phyloP scores from a whole-genome alignment of 805 yeast species.

The Ogataea populi-albae region DNA sequence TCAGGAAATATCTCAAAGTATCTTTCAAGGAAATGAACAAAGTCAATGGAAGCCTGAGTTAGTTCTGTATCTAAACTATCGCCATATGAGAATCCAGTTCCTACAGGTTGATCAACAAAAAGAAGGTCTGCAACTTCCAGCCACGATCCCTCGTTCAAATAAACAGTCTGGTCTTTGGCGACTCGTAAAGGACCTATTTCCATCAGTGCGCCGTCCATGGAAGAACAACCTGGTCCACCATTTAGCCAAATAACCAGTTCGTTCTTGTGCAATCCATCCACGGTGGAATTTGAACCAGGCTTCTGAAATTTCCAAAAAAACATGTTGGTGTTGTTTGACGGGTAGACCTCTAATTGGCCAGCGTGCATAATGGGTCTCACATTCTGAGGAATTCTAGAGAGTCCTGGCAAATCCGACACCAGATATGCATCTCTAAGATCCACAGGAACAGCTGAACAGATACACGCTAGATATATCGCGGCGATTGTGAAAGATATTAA shows the following conservation, averaged over 20 bases:
- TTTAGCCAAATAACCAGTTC: constrained; percentile 82
- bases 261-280: constrained; percentile 14
- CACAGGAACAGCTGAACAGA: too few species aligned
- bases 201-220: constrained; percentile 94
- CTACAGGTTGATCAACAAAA: constrained; percentile 92
- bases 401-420: constrained; percentile 29
- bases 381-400: constrained; percentile 16
- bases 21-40: constrained; percentile 60
- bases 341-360: constrained; percentile 60
- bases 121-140: constrained; percentile 71
- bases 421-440: constrained; percentile 9
- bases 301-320: constrained; percentile 73
- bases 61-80: constrained; percentile 54
- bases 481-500: too few species aligned
- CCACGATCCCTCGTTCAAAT: constrained; percentile 77
- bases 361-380: constrained; percentile 57
- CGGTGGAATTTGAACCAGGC: constrained; percentile 1
- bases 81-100: constrained; percentile 82
- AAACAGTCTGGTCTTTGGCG: constrained; percentile 35
- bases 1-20: constrained; percentile 75
- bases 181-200: constrained; percentile 89
- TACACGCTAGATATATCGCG: too few species aligned
- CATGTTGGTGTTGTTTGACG: constrained; percentile 53
- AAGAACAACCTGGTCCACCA: constrained; percentile 98
- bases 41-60: constrained; percentile 55